Evolutionary conservation across 1,139 yeast genomes (phyloP), one percentile per base, ranked within the genome.

Genomic region (Geotrichum histeridarum): DNA sequence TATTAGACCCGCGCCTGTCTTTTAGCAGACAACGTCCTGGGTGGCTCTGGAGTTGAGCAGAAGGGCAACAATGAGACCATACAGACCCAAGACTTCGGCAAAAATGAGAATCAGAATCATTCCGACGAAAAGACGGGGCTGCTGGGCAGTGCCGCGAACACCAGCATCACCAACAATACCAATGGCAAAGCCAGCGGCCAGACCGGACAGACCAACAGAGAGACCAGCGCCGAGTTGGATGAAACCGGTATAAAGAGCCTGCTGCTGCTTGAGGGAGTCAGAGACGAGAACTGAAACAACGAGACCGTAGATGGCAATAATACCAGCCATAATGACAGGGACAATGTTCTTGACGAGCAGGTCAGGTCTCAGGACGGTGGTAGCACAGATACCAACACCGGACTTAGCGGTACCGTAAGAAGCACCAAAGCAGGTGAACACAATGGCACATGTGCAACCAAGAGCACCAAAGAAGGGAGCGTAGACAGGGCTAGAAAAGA

Each of bases 91-190:
- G 59, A 93, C 99, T 78, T 93, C 98, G 48, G 98, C 96, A 73
- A 93, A 93, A 84, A 93, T 93, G 72, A 93, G 84, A 70, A 93
- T 93, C 75, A 91, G 82, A 68, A 91, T 93, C 73, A 83, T 83
- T 42, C 70, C 70, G 59, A 93, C 99, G 73, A 93, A 93, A 63
- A 93, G 79, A 72, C 97, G 83, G 62, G 97, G 97, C 75, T 93
- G 98, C 72, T 89, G 96, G 82, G 91, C 93, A 64, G 85, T 84
- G 67, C 91, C 95, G 71, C 99, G 85, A 54, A 93, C 98, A 69
- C 99, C 99, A 64, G 91, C 98, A 70, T 93, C 99, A 62, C 99
- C 99, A 53, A 93, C 99, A 61, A 93, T 90, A 63, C 99, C 99
- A 76, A 93, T 93, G 64, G 99, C 96, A 70, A 88, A 93, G 55